Percentiles rank a stretch among this genome's conserved stretches.
phyloP scores from a whole-genome alignment of 139 green algal species.

The Asterochloris sp. region DNA sequence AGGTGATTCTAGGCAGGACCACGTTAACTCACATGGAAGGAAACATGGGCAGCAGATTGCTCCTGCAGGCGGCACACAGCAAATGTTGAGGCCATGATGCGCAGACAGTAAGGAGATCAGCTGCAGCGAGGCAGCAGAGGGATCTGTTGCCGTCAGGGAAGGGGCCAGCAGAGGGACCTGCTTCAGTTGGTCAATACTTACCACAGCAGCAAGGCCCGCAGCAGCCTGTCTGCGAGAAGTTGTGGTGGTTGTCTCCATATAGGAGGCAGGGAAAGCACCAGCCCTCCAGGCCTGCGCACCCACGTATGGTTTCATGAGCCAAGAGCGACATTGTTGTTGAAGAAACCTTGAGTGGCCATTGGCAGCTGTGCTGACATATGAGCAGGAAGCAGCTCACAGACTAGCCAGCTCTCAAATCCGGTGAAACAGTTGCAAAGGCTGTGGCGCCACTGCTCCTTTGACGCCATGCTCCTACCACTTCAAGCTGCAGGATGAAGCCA shows the following conservation, averaged over 20 bases:
- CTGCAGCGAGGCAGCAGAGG: no score
- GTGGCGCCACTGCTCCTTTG: background rate
- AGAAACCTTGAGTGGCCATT: background rate
- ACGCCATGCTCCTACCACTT: background rate
- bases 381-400: slow-evolving; percentile 1
- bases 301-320: background rate
- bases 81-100: no score
- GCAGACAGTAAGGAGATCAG: no score
- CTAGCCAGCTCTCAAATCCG: slow-evolving; percentile 9
- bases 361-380: no score
- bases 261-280: slow-evolving; percentile 5
- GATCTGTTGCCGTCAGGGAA: no score
- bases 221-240: slow-evolving; percentile 6
- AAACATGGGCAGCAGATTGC: slow-evolving; percentile 5
- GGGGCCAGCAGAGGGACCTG: no score
- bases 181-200: background rate
- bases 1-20: no score
- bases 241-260: slow-evolving; percentile 18
- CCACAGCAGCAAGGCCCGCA: slow-evolving; percentile 15
- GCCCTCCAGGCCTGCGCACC: slow-evolving; percentile 5
- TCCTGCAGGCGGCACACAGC: no score
- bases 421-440: slow-evolving; percentile 17
- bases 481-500: no score
- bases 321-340: background rate
- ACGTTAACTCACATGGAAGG: background rate